Conservation (phyloP, 1,139 yeast genomes). For the Candida tropicalis region DNA sequence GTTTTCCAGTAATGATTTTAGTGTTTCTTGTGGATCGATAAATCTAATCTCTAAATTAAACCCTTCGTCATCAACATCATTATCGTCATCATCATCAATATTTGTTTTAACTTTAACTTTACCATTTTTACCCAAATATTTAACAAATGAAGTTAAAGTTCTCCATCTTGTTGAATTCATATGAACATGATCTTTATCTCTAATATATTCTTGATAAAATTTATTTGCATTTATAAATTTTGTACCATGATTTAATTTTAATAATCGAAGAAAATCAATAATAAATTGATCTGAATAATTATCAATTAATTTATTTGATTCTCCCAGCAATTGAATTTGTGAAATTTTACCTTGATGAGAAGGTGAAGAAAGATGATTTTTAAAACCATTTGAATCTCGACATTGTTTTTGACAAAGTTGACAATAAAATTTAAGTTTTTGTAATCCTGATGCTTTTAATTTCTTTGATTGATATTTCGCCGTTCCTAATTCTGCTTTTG, state of each 20-base stretch:
- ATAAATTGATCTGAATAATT: slow-evolving; percentile 64
- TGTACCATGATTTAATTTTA: slow-evolving; percentile 77
- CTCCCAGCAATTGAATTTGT: slow-evolving; percentile 42
- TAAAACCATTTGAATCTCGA: slow-evolving; percentile 93
- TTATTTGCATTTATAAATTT: slow-evolving; percentile 78
- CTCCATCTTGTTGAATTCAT: slow-evolving; percentile 88
- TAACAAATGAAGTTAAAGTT: slow-evolving; percentile 70
- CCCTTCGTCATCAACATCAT: slow-evolving; percentile 51
- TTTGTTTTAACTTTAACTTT: slow-evolving; percentile 53
- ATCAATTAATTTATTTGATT: slow-evolving; percentile 47
- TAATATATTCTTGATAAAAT: slow-evolving; percentile 85
- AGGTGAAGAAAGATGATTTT: slow-evolving; percentile 79
- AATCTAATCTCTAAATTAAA: slow-evolving; percentile 38
- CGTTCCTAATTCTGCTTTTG: slow-evolving; percentile 69
- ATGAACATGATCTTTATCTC: slow-evolving; percentile 76
- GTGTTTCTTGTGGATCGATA: slow-evolving; percentile 25
- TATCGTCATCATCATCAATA: slow-evolving; percentile 42
- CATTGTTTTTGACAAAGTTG: slow-evolving; percentile 93
- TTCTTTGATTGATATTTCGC: slow-evolving; percentile 82
- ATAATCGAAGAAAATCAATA: slow-evolving; percentile 62
- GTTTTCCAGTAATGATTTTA: not conserved
- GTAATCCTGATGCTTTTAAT: slow-evolving; percentile 82
- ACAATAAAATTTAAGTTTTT: slow-evolving; percentile 84
- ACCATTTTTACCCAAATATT: slow-evolving; percentile 61
- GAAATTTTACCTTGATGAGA: slow-evolving; percentile 64